Evolutionary conservation across 306 rosid genomes (phyloP).

Genomic region (Rosa persica): DNA sequence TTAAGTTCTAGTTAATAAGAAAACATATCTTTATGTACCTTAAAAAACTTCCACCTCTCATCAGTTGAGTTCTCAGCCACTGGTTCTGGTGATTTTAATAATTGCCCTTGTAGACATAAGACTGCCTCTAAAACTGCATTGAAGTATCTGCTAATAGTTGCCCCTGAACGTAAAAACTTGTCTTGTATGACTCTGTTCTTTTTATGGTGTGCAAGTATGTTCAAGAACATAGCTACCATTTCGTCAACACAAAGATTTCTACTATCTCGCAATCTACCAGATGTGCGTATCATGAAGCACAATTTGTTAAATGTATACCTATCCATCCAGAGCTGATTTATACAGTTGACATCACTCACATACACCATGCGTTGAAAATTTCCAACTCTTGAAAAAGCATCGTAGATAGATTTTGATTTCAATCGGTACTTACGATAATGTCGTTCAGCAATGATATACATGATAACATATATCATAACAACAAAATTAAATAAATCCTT

Average conservation of each 20-base stretch:
- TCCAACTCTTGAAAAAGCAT: not conserved
- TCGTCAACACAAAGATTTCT: not conserved
- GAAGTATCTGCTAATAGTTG: not conserved
- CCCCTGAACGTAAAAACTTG: not conserved
- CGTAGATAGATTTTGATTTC: not conserved
- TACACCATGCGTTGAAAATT: not conserved
- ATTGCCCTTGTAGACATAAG: too few species aligned
- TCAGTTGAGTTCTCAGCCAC: too few species aligned
- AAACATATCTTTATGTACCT: too few species aligned
- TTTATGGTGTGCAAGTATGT: slow-evolving; percentile 8
- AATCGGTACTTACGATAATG: not conserved
- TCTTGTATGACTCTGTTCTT: not conserved
- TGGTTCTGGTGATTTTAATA: too few species aligned
- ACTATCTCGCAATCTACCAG: not conserved
- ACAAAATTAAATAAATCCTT: not conserved
- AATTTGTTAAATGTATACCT: not conserved
- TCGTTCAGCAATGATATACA: not conserved
- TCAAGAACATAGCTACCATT: not conserved
- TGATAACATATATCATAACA: not conserved
- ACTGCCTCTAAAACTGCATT: not conserved
- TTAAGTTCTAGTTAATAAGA: too few species aligned
- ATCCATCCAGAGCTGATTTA: slow-evolving; percentile 1
- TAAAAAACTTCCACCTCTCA: too few species aligned
- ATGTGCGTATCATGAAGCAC: not conserved
- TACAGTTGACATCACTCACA: not conserved